phyloP scores from a whole-genome alignment of 2,329 filamentous ascomycete species.

The Colletotrichum orbiculare region DNA sequence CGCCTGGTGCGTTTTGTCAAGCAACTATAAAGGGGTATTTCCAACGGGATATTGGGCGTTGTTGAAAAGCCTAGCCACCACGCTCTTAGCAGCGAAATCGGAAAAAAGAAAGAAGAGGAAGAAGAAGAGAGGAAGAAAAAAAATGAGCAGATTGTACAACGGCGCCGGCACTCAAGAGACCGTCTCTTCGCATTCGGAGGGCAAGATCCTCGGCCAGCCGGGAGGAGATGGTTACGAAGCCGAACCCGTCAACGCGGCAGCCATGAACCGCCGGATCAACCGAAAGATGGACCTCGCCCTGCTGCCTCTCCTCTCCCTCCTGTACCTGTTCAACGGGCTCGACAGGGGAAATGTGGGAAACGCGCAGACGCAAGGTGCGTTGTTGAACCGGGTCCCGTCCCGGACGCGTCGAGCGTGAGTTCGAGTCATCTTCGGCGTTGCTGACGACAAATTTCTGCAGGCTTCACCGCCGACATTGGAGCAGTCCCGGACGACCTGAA shows the following conservation, averaged over 20 bases:
- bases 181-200: constrained; percentile 19
- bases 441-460: constrained; percentile 31
- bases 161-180: constrained; percentile 21
- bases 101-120: background rate
- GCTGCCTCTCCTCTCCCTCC: constrained; percentile 50
- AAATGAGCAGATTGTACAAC: constrained; percentile 22
- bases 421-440: background rate
- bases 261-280: constrained; percentile 42
- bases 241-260: background rate
- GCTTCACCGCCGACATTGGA: constrained; percentile 66
- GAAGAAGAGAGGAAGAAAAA: background rate
- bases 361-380: constrained; percentile 49
- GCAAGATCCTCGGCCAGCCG: constrained; percentile 5
- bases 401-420: background rate
- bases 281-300: constrained; percentile 50
- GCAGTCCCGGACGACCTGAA: constrained; percentile 64
- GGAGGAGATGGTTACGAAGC: background rate
- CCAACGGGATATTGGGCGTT: background rate
- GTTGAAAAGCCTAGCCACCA: background rate
- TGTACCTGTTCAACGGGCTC: constrained; percentile 55
- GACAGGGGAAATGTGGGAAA: constrained; percentile 55
- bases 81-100: background rate
- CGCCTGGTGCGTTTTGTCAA: background rate
- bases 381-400: constrained; percentile 25
- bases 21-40: constrained; percentile 19